Base-by-base conservation (phyloP, 176 grass and related monocot genomes). In the Rhipidocladum racemiflorum region DNA sequence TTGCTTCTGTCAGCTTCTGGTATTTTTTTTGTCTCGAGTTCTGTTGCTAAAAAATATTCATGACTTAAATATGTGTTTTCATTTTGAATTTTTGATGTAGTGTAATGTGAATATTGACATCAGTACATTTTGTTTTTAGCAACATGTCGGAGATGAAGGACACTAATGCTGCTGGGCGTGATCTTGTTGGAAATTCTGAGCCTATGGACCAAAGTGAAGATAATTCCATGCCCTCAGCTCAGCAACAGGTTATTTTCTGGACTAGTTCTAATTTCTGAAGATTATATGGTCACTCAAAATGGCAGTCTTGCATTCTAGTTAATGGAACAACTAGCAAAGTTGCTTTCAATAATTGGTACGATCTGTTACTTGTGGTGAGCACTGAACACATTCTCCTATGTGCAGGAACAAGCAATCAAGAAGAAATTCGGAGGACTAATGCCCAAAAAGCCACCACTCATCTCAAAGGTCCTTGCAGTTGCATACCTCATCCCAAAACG, bases 381-480 rank as follows among this genome's bases (percentile, higher is more conserved):
- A 80, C 55, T 49, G 49, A 65, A 32, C 39, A 40, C 79, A 66
- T 59, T 79, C 14, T 68, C 43, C 28, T 74, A 18, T 80, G 35
- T 25, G 24, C 86, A 97, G 92, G 95, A 97, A 81, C 88, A 84
- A 85, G 83, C 50, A 72, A 76, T 94, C 75, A 97, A 92, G 81
- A 97, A 92, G 74, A 97, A 97, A 74, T 94, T 94, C 66, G 92
- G 92, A 79, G 95, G 95, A 85, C 79, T 97, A 78, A 40, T 92
- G 71, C 92, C 92, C 20, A 97, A 89, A 86, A 94, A 94, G 82
- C 90, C 92, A 68, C 95, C 92, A 14, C 90, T 97, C 68, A 92
- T 97, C 75, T 97, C 92, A 83, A 94, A 94, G 92, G 95, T 92
- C 78, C 39, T 24, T 90, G 36, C 24, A 16, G 72, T 64, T 54